Base-by-base conservation (phyloP, 2,329 filamentous ascomycete species). In the Aschersonia sp. region DNA sequence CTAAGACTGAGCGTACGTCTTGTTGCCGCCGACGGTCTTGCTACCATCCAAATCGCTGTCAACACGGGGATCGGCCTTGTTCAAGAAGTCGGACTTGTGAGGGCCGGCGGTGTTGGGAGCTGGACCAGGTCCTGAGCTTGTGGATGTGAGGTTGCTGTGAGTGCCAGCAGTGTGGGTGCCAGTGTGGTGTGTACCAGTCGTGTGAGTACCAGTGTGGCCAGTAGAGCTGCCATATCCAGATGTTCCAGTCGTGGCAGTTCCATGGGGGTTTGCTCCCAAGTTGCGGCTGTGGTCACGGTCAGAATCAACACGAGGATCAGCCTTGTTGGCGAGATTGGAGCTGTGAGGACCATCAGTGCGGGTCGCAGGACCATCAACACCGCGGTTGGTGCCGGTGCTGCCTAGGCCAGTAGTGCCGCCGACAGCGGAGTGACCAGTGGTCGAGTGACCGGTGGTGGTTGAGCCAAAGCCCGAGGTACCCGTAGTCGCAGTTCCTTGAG, bases 41-140 rank as follows among this genome's bases (percentile, higher is more conserved):
- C 66, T 70, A 44, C 71, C 70, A 57, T 79, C 74, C 2, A 72
- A 67, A 53, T 79, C 65, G 9, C 69, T 72, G 59, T 79, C 76
- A 44, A 79, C 72, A 30, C 70, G 64, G 4, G 74, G 74, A 48
- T 78, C 74, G 3, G 66, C 39, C 65, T 77, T 77, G 68, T 79
- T 79, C 53, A 70, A 4, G 39, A 70, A 49, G 55, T 77, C 70
- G 35, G 60, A 67, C 61, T 70, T 71, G 64, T 79, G 76, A 42
- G 62, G 62, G 6, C 63, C 63, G 14, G 63, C 59, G 1, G 63
- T 64, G 53, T 58, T 58, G 48, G 59, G 54, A 5, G 62, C 59
- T n/a, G 61, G 58, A 31, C 62, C 62, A 6, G 59, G 53, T 30
- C 53, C 51, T 32, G 54, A 52, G 47, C 50, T 48, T 32, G 46